Base-by-base conservation (phyloP, 805 yeast genomes). In the Metschnikowia matae region DNA sequence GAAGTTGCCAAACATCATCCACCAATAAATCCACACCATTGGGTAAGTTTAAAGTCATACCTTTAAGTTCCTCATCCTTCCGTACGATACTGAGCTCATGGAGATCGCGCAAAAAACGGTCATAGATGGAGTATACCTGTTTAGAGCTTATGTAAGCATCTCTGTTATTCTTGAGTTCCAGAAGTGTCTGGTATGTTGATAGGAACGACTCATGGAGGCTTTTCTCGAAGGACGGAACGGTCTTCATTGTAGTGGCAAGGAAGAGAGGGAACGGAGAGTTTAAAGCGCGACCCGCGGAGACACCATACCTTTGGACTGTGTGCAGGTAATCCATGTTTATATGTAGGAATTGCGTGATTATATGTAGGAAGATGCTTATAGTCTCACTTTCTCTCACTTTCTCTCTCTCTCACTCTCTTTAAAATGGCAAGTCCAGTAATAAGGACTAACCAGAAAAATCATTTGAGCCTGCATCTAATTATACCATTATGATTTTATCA, bases 1-100 rank as follows among this genome's bases (percentile, higher is more conserved):
- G 70, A 44, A 94, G 70, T 66, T 92, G 97, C 76, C 92, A 89
- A 20, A 87, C 88, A 61, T 91, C 97, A 66, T 91, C 97, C 40
- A 89, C 74, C 10, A 87, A 77, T 8, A 81, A 73, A 62, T 91
- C 97, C 14, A 87, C 89, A 53, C 68, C 65, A 54, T 77, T 79
- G 44, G 81, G 81, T 53, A 69, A 59, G 29, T 54, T 59, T 46
- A 71, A 57, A 36, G 66, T 65, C 53, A 66, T 63, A 40, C 74
- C 74, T 51, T 66, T 68, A 53, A 67, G 60, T 53, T 70, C 78
- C 52, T 74, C 70, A 56, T 73, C 72, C 62, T 74, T 77, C 56
- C 92, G 74, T 37, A 82, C 71, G 31, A 68, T 64, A 51, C 79
- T 77, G 51, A 87, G 66, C 44, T 77, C 78, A 52, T 81, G 78